Evolutionary conservation across 495 filamentous ascomycete species (phyloP).

Genomic region (Terfezia claveryi): DNA sequence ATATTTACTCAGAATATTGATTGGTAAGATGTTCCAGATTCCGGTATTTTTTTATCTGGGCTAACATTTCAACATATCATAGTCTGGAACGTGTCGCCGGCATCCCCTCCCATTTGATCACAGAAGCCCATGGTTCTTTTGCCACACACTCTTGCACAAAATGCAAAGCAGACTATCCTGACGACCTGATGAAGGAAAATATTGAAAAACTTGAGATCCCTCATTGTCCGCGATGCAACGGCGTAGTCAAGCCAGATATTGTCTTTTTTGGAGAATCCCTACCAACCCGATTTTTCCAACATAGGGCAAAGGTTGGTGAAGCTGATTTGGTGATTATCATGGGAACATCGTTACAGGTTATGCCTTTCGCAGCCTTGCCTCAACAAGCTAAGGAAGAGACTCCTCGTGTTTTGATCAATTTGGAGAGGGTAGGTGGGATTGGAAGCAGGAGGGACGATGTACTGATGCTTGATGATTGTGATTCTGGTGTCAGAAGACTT

Average conservation of each 20-base stretch:
- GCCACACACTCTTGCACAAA: constrained; percentile 77
- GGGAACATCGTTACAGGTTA: constrained; percentile 74
- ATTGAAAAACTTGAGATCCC: constrained; percentile 44
- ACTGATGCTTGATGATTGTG: constrained; percentile 50
- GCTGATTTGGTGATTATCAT: constrained; percentile 76
- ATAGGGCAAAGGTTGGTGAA: constrained; percentile 28
- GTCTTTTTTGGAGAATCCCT: constrained; percentile 75
- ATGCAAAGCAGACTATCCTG: constrained; percentile 49
- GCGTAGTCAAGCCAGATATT: constrained; percentile 88
- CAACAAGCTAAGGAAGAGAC: constrained; percentile 32
- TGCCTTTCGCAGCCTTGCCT: constrained; percentile 74
- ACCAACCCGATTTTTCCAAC: constrained; percentile 45
- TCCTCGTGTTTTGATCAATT: constrained; percentile 71
- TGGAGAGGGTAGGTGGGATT: constrained; percentile 60
- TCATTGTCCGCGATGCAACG: constrained; percentile 45
- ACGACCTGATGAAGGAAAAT: constrained; percentile 44
- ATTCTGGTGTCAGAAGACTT: constrained; percentile 61
- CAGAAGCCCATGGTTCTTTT: constrained; percentile 93
- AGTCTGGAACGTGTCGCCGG: constrained; percentile 77
- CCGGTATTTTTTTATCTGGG: neutral
- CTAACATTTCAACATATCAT: neutral
- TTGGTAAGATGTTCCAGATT: constrained; percentile 5
- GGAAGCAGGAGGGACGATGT: constrained; percentile 62
- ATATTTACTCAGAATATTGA: constrained; percentile 97
- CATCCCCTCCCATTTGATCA: constrained; percentile 53